These are phyloP conservation scores for Botryotinia convoluta DNA, from an alignment of 2,329 filamentous ascomycete genomes.

Conservation along the genomic window DNA sequence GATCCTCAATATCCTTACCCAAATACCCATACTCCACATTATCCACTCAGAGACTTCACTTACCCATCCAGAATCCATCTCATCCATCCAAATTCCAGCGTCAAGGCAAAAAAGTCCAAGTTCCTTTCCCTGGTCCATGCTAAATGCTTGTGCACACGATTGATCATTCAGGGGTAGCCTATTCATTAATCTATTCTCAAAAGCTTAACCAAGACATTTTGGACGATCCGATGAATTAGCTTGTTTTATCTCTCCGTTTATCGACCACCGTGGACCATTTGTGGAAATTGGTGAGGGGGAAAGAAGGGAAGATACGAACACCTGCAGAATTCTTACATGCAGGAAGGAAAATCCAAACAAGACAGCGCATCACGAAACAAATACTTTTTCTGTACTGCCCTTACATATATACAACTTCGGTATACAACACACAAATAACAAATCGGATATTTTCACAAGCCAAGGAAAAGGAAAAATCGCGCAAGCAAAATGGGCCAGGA, in stretches of 20 bases:
- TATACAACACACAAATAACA: not conserved
- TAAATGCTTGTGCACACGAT: not conserved
- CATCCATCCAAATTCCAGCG: not conserved
- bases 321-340: not conserved
- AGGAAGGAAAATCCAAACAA: not conserved
- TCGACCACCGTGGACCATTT: not conserved
- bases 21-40: not conserved
- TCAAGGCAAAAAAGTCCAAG: not conserved
- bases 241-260: not conserved
- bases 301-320: not conserved
- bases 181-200: not conserved
- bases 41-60: not conserved
- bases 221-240: slow-evolving; percentile 4
- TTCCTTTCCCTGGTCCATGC: not conserved
- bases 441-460: not conserved
- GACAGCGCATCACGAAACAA: not conserved
- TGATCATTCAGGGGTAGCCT: not conserved
- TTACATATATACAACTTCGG: not conserved
- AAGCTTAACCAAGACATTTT: not conserved
- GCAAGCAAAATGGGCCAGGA: not conserved
- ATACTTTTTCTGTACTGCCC: not conserved
- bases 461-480: not conserved
- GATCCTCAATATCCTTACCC: not conserved
- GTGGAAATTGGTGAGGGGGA: not conserved
- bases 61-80: not conserved